Evolutionary conservation across 768 basidiomycete genomes (phyloP).

Genomic region (Termitomyces sp.): DNA sequence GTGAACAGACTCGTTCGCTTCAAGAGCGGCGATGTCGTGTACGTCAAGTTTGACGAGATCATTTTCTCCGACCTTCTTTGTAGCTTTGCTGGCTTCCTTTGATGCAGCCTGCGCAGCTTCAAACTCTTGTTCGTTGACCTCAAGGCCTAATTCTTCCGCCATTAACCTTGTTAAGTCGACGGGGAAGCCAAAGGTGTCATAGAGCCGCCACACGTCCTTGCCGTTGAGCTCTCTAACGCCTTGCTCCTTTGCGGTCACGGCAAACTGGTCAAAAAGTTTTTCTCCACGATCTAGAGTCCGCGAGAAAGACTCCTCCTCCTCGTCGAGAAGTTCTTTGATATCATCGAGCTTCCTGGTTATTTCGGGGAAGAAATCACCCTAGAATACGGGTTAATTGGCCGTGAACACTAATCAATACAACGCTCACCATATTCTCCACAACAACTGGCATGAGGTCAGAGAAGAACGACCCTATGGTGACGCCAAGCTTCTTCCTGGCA

Average conservation of each 20-base stretch:
- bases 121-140: constrained; percentile 84
- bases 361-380: constrained; percentile 92
- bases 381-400: constrained; percentile 1
- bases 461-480: constrained; percentile 92
- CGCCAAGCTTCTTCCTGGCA: constrained; percentile 90
- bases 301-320: constrained; percentile 97
- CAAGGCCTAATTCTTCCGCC: constrained; percentile 89
- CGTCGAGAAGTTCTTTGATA: constrained; percentile 92
- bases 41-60: constrained; percentile 90
- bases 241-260: constrained; percentile 54
- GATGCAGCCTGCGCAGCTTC: constrained; percentile 83
- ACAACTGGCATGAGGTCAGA: constrained; percentile 87
- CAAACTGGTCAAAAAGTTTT: constrained; percentile 90
- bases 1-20: constrained; percentile 68
- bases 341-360: constrained; percentile 76
- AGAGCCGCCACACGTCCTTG: constrained; percentile 93
- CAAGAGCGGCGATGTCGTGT: constrained; percentile 85
- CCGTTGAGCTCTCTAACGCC: constrained; percentile 70
- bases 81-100: constrained; percentile 88
- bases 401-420: neutral
- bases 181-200: constrained; percentile 98
- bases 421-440: constrained; percentile 78
- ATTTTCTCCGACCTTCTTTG: constrained; percentile 60
- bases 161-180: constrained; percentile 94
- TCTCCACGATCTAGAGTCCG: constrained; percentile 97